Conservation (phyloP, 768 basidiomycete species). For the Collybia sordida region DNA sequence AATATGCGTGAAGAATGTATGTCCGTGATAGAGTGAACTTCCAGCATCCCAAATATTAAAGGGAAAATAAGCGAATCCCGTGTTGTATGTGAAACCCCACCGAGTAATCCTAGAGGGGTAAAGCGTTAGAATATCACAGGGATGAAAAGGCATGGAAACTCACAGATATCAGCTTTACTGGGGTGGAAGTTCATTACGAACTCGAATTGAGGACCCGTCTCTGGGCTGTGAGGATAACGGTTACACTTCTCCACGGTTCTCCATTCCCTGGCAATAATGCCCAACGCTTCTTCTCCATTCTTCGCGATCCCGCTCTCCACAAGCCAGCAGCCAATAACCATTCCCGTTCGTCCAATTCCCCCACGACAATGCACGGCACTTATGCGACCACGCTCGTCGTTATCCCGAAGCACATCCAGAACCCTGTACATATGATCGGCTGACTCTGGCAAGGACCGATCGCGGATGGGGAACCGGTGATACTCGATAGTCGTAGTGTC, state of each 20-base stretch:
- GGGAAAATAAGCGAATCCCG: too few relatives aligned
- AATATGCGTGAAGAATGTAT: too few relatives aligned
- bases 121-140: not conserved
- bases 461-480: conserved; percentile 77
- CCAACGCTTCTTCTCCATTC: conserved; percentile 64
- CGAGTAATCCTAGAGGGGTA: too few relatives aligned
- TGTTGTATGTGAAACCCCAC: too few relatives aligned
- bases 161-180: not conserved
- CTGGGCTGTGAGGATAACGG: conserved; percentile 73
- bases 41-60: too few relatives aligned
- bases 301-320: conserved; percentile 62
- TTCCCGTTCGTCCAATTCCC: conserved; percentile 73
- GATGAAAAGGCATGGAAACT: not conserved
- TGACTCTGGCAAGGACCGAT: conserved; percentile 65
- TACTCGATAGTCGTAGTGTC: conserved; percentile 60
- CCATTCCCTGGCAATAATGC: conserved; percentile 69
- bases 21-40: too few relatives aligned
- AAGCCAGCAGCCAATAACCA: conserved; percentile 70
- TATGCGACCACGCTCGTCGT: conserved; percentile 55
- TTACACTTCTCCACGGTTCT: conserved; percentile 75
- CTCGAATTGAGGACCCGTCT: conserved; percentile 78
- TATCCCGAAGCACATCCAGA: conserved; percentile 58
- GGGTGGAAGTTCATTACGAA: conserved; percentile 63
- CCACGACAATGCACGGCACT: conserved; percentile 80
- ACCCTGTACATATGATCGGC: conserved; percentile 58